Evolutionary conservation across 208 protist genomes (phyloP).

Genomic region (Angomonas deanei): DNA sequence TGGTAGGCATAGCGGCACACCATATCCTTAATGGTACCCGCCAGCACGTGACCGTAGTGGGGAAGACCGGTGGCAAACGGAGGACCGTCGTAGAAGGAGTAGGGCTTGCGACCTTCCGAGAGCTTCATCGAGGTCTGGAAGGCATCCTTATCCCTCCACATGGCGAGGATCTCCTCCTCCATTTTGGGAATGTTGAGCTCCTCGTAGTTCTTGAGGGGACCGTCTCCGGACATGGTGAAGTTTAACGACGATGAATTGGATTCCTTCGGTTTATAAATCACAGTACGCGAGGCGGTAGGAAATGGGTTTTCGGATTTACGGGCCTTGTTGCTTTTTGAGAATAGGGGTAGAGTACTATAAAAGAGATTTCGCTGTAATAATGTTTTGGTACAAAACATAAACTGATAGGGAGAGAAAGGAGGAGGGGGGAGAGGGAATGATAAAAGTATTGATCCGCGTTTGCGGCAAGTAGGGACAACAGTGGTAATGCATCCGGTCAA

Average conservation of each 20-base stretch:
- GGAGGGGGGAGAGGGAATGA: not conserved
- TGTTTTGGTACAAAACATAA: not conserved
- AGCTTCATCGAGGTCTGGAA: conserved; percentile 94
- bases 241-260: not conserved
- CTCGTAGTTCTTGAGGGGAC: conserved; percentile 60
- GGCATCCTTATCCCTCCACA: conserved; percentile 96
- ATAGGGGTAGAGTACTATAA: conserved; percentile 13
- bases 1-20: conserved; percentile 98
- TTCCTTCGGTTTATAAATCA: conserved; percentile 28
- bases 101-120: conserved; percentile 83
- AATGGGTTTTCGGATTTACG: conserved; percentile 37
- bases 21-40: conserved; percentile 99
- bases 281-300: conserved; percentile 36
- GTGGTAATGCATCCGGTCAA: too few species aligned
- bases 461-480: too few species aligned
- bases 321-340: conserved; percentile 26
- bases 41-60: conserved; percentile 99
- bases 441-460: too few species aligned
- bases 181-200: conserved; percentile 91
- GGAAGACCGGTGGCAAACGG: conserved; percentile 99
- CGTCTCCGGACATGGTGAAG: conserved; percentile 8
- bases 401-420: conserved; percentile 2
- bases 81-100: conserved; percentile 99
- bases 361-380: conserved; percentile 11
- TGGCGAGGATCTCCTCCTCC: conserved; percentile 92